Evolutionary conservation across 192 early-diverging fungal genomes (phyloP), one percentile per base, ranked within the genome.

Genomic region (Coemansia sp.): DNA sequence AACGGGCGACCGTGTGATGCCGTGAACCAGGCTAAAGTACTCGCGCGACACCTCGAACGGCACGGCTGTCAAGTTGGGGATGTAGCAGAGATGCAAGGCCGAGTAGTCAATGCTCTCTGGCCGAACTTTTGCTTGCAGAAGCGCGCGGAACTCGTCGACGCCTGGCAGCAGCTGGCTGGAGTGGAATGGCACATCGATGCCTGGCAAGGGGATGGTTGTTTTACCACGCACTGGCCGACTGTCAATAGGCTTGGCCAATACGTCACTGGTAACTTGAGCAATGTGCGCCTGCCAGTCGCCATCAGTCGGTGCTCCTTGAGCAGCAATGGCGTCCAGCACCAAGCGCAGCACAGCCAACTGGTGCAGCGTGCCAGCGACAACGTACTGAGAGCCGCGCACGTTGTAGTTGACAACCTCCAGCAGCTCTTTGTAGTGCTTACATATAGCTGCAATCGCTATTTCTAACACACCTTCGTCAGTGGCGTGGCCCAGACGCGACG

Each of bases 371-470:
- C 95, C 95, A 58, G 95, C 87, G 38, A 91, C 87, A 33, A 95
- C 91, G 61, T 98, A 98, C 81, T 98, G 95, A 80, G 88, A 84
- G 74, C 91, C 92, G 61, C 92, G 91, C 17, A 98, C 91, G 78
- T 98, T 98, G 83, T 83, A 92, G 82, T 97, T 97, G 57, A 95
- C 93, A 74, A 97, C 89, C 60, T 95, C 92, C 53, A 94, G 69
- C 29, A 97, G 78, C 32, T 83, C 86, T 8, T 86, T 80, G 41
- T 82, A 74, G 58, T 84, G 80, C 65, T 88, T 89, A 34, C 87
- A 91, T 56, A 97, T 85, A 6, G 82, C 89, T 21, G 77, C 80
- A 27, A 97, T 80, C 22, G 91, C 87, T 8, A 41, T 9, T 8
- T 63, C 77, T 67, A 87, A 83, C 76, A 91, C 86, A 40, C 85